Evolutionary conservation across 1,139 yeast species (phyloP).

Genomic region (Candida sp.): DNA sequence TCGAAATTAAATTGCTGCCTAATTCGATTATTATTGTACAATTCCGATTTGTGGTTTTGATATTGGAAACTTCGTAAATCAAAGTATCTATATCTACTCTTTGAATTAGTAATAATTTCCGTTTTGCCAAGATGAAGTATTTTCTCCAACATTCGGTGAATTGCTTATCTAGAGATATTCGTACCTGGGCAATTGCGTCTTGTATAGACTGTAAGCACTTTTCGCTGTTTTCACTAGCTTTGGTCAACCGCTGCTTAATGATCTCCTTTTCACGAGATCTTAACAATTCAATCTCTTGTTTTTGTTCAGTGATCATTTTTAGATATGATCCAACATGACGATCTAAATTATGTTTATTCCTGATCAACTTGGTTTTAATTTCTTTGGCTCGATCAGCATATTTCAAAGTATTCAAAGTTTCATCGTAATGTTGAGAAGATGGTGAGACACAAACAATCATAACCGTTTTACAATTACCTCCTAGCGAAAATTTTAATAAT

Average conservation of each 20-base stretch:
- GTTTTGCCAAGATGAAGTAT: constrained; percentile 53
- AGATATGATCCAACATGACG: constrained; percentile 87
- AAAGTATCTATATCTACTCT: constrained; percentile 33
- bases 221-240: constrained; percentile 25
- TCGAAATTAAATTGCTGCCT: constrained; percentile 23
- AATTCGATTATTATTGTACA: constrained; percentile 11
- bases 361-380: constrained; percentile 73
- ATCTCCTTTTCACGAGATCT: constrained; percentile 50
- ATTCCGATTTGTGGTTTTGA: constrained; percentile 1
- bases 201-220: constrained; percentile 35
- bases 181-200: constrained; percentile 37
- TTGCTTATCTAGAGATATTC: constrained; percentile 35
- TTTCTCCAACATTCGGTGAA: constrained; percentile 44
- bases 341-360: constrained; percentile 76
- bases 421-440: constrained; percentile 82
- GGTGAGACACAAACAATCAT: constrained; percentile 96
- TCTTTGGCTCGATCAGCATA: constrained; percentile 92
- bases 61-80: constrained; percentile 7
- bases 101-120: constrained; percentile 49
- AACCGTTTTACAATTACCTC: constrained; percentile 92
- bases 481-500: constrained; percentile 81
- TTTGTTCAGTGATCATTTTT: constrained; percentile 82
- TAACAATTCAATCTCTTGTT: constrained; percentile 70
- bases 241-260: constrained; percentile 30
- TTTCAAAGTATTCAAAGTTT: constrained; percentile 83